These are phyloP conservation scores for Phytophthora ramorum DNA, from an alignment of 352 stramenopile genomes.

Conservation along the genomic window DNA sequence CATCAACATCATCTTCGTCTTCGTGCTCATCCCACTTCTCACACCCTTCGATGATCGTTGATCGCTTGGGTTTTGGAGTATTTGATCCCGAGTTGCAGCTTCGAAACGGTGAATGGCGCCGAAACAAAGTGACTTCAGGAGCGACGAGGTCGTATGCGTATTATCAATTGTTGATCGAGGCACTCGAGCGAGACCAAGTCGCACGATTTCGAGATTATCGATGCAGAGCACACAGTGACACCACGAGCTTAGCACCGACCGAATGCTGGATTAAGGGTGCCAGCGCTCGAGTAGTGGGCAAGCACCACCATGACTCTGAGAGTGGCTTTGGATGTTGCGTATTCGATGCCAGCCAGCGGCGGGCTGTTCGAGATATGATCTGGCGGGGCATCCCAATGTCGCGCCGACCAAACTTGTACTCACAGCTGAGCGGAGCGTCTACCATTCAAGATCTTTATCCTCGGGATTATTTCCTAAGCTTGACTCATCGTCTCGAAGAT, in stretches of 20 bases:
- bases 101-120: constrained; percentile 32
- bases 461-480: constrained; percentile 45
- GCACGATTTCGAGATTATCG: constrained; percentile 38
- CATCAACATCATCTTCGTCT: constrained; percentile 28
- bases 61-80: constrained; percentile 62
- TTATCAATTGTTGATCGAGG: constrained; percentile 54
- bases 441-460: constrained; percentile 24
- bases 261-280: background rate
- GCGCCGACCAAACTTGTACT: constrained; percentile 52
- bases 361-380: constrained; percentile 35
- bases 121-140: constrained; percentile 1
- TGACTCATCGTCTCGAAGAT: constrained; percentile 30
- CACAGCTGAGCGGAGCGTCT: constrained; percentile 49
- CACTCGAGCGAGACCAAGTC: constrained; percentile 49
- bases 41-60: constrained; percentile 29
- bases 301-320: background rate
- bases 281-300: background rate
- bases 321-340: constrained; percentile 2
- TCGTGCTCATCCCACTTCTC: constrained; percentile 23
- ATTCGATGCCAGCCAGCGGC: constrained; percentile 10
- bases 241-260: background rate
- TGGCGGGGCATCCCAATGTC: constrained; percentile 62
- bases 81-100: constrained; percentile 43
- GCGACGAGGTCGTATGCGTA: constrained; percentile 48
- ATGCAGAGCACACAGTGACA: background rate